Evolutionary conservation across 2,329 filamentous ascomycete genomes (phyloP).

Genomic region (Penicillium sp.): DNA sequence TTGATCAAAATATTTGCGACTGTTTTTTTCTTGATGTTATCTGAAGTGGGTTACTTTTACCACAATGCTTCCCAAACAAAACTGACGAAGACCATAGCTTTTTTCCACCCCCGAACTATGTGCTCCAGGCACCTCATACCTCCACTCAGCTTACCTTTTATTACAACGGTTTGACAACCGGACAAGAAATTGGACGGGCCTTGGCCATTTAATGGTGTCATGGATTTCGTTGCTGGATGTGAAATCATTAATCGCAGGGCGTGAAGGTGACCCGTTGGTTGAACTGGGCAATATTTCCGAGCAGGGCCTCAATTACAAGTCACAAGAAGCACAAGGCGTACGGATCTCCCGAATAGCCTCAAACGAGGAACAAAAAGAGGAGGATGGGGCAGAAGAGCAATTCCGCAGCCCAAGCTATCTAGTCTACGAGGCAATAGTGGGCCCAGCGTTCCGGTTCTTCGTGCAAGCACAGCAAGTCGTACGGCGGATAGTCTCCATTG

Average conservation of each 20-base stretch:
- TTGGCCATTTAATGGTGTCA: conserved; percentile 30
- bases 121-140: conserved; percentile 29
- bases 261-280: conserved; percentile 34
- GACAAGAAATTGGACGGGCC: conserved; percentile 30
- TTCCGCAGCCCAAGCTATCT: conserved; percentile 31
- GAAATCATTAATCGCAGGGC: conserved; percentile 37
- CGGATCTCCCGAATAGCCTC: not conserved
- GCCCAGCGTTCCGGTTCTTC: conserved; percentile 36
- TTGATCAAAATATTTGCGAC: conserved; percentile 29
- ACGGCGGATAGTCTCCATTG: conserved; percentile 36
- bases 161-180: conserved; percentile 30
- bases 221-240: conserved; percentile 38
- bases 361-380: conserved; percentile 10
- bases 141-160: conserved; percentile 31
- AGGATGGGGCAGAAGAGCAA: conserved; percentile 16
- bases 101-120: conserved; percentile 30
- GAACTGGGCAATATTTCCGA: conserved; percentile 28
- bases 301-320: not conserved
- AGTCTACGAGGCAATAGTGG: conserved; percentile 31
- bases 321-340: not conserved
- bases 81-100: conserved; percentile 17
- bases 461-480: conserved; percentile 35
- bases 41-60: conserved; percentile 28
- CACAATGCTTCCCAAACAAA: not conserved
- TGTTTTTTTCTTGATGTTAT: conserved; percentile 36